These are phyloP conservation scores for Pleurotus cornucopiae DNA, from an alignment of 768 basidiomycete species.

Conservation along the genomic window DNA sequence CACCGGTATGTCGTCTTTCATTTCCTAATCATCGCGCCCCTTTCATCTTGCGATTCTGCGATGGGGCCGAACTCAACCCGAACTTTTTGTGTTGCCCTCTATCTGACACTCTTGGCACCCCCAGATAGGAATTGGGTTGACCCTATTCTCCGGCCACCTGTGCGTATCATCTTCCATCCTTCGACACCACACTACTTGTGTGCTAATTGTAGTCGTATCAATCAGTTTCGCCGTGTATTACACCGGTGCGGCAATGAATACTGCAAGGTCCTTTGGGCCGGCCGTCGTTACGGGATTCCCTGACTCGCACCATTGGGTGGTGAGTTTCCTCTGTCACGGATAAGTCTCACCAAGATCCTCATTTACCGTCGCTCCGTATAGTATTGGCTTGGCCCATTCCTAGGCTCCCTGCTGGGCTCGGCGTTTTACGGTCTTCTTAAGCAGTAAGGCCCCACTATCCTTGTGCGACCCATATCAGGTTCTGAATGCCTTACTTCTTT, in stretches of 20 bases:
- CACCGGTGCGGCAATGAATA: slow-evolving; percentile 67
- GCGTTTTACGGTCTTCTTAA: slow-evolving; percentile 58
- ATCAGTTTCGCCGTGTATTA: slow-evolving; percentile 55
- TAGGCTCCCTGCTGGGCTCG: slow-evolving; percentile 59
- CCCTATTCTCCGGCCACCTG: slow-evolving; percentile 61
- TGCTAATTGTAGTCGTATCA: neutral
- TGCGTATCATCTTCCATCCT: slow-evolving; percentile 21
- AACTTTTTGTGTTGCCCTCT: neutral
- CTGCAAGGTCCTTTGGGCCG: slow-evolving; percentile 67
- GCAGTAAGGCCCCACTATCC: slow-evolving; percentile 21
- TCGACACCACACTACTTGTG: neutral
- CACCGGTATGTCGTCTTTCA: slow-evolving; percentile 41
- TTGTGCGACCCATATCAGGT: neutral
- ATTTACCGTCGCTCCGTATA: slow-evolving; percentile 17
- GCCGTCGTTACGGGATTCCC: slow-evolving; percentile 63
- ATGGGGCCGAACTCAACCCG: neutral
- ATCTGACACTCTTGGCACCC: slow-evolving; percentile 3
- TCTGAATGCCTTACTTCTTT: neutral
- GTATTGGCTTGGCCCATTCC: slow-evolving; percentile 71
- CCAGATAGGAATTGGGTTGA: slow-evolving; percentile 62
- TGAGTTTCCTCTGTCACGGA: slow-evolving; percentile 23
- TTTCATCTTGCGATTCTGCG: too few species aligned
- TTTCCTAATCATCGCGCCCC: neutral
- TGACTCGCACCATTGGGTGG: slow-evolving; percentile 54
- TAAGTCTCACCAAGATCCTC: neutral